phyloP scores from a whole-genome alignment of 2,329 filamentous ascomycete genomes.

The Ascocoryne sarcoides region DNA sequence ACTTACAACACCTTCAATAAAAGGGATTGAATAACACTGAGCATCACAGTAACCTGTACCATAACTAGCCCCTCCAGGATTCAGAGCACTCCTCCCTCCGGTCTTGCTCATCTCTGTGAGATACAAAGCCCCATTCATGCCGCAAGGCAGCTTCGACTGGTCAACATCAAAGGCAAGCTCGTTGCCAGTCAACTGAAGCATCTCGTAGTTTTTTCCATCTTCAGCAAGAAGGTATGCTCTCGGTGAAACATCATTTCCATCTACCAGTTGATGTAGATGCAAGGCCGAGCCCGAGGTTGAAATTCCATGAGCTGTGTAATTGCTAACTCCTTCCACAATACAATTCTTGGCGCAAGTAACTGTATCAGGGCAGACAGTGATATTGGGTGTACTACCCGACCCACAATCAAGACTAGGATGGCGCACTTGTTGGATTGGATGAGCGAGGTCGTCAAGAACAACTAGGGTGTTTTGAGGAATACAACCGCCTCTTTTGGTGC shows the following conservation, averaged over 20 bases:
- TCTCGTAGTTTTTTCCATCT: slow-evolving; percentile 49
- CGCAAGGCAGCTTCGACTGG: slow-evolving; percentile 56
- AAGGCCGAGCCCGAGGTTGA: slow-evolving; percentile 31
- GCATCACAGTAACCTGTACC: slow-evolving; percentile 54
- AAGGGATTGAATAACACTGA: slow-evolving; percentile 45
- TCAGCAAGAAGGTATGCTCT: slow-evolving; percentile 15
- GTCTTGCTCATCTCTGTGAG: slow-evolving; percentile 54
- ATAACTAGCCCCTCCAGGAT: slow-evolving; percentile 42
- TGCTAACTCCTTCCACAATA: slow-evolving; percentile 42
- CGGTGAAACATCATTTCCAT: slow-evolving; percentile 30
- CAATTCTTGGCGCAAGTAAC: slow-evolving; percentile 44
- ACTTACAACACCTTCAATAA: slow-evolving; percentile 43
- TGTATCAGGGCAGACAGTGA: slow-evolving; percentile 38
- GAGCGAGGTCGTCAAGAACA: slow-evolving; percentile 37
- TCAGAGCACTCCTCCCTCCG: slow-evolving; percentile 40
- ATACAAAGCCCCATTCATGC: slow-evolving; percentile 63
- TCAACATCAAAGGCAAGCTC: slow-evolving; percentile 67
- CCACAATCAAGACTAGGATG: slow-evolving; percentile 1
- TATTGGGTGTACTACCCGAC: slow-evolving; percentile 19
- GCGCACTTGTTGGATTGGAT: slow-evolving; percentile 24
- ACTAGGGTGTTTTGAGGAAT: slow-evolving; percentile 38
- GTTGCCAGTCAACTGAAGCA: slow-evolving; percentile 53
- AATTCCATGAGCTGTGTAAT: slow-evolving; percentile 38
- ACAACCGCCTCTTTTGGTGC: slow-evolving; percentile 42
- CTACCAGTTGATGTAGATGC: slow-evolving; percentile 34